These are phyloP conservation scores for Leccinum truebloodii DNA, from an alignment of 768 basidiomycete genomes.

Conservation along the genomic window DNA sequence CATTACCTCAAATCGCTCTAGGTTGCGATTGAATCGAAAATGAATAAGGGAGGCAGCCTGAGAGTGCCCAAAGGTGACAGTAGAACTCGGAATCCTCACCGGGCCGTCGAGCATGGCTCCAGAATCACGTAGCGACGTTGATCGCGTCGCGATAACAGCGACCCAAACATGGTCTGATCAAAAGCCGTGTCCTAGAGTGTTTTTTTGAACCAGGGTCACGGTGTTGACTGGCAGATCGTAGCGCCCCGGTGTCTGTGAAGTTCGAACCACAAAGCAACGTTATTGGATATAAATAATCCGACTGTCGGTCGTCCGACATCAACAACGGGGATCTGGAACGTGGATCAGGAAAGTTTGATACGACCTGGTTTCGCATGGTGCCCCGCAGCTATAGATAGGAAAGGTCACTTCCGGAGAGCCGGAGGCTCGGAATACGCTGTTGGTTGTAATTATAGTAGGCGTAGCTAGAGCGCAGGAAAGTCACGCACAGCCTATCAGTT, in stretches of 20 bases:
- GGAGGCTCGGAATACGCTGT: not conserved
- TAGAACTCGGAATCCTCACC: not conserved
- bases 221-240: not conserved
- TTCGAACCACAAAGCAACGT: constrained; percentile 2
- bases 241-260: not conserved
- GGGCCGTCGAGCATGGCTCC: not conserved
- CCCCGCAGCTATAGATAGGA: not conserved
- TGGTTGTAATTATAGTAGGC: not conserved
- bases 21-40: too few relatives aligned
- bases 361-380: not conserved
- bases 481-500: too few relatives aligned
- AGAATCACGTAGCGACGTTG: not conserved
- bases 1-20: too few relatives aligned
- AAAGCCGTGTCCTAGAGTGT: not conserved
- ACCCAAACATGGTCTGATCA: not conserved
- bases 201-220: not conserved
- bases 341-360: not conserved
- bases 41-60: not conserved
- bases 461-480: too few relatives aligned
- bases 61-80: not conserved
- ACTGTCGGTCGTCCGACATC: not conserved
- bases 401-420: not conserved
- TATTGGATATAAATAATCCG: not conserved
- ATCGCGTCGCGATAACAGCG: not conserved
- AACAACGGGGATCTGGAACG: not conserved